Percentiles rank a stretch among this genome's conserved stretches.
Evolutionary conservation across 106 monocot genomes (phyloP).

Genomic region (Dioscorea zingiberensis): DNA sequence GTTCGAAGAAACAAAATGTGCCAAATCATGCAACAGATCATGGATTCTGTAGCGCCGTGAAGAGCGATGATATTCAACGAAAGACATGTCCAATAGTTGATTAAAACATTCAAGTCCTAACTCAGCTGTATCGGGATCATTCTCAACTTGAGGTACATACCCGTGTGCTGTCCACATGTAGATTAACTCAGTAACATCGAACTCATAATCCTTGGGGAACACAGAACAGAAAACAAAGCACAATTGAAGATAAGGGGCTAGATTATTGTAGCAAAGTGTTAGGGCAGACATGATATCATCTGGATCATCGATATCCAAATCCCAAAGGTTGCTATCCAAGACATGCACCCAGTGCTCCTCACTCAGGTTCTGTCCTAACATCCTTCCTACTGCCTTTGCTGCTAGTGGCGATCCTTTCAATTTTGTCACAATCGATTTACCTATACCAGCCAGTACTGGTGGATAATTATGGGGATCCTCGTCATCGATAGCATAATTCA

Average conservation of each 20-base stretch:
- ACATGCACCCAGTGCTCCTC: slow-evolving; percentile 17
- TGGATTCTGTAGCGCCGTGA: neutral
- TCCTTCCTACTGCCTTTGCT: slow-evolving; percentile 23
- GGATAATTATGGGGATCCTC: neutral
- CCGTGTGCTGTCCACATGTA: slow-evolving; percentile 34
- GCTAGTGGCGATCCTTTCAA: slow-evolving; percentile 28
- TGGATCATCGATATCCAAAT: neutral
- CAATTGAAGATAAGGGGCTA: slow-evolving; percentile 18
- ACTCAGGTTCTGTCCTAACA: neutral
- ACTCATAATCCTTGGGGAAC: slow-evolving; percentile 13
- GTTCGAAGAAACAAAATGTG: slow-evolving; percentile 16
- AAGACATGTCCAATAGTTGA: slow-evolving; percentile 9
- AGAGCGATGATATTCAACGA: neutral
- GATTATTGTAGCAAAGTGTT: slow-evolving; percentile 18
- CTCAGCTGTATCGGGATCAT: neutral
- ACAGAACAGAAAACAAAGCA: slow-evolving; percentile 24
- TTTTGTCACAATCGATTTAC: slow-evolving; percentile 8
- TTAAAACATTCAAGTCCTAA: slow-evolving; percentile 20
- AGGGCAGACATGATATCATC: slow-evolving; percentile 16
- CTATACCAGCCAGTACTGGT: slow-evolving; percentile 10
- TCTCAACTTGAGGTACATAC: neutral
- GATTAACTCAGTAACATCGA: slow-evolving; percentile 1
- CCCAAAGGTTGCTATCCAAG: slow-evolving; percentile 3
- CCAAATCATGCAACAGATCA: slow-evolving; percentile 30
- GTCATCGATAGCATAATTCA: neutral